Evolutionary conservation across 352 stramenopile species (phyloP).

Genomic region (Phytophthora pluvialis): DNA sequence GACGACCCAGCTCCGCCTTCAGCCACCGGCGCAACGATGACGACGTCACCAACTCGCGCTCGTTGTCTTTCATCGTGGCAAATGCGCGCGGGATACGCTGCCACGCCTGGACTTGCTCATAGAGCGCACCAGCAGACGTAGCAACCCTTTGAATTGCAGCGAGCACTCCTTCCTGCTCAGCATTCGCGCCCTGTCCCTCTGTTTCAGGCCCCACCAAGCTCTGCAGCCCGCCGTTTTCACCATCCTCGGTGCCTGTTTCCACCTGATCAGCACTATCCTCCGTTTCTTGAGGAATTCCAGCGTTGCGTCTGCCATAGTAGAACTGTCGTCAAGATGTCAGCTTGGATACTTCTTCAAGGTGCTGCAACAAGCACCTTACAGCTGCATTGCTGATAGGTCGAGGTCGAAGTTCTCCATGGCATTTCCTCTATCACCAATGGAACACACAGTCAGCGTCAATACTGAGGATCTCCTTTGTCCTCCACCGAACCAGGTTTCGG

Average conservation of each 20-base stretch:
- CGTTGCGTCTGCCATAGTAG: slow-evolving; percentile 31
- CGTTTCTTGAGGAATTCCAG: background rate
- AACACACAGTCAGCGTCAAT: slow-evolving; percentile 10
- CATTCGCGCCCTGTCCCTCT: background rate
- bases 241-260: background rate
- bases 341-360: slow-evolving; percentile 3
- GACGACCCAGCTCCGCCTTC: slow-evolving; percentile 49
- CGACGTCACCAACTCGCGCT: slow-evolving; percentile 22
- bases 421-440: slow-evolving; percentile 32
- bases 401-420: slow-evolving; percentile 31
- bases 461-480: background rate
- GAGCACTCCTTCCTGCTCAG: slow-evolving; percentile 20
- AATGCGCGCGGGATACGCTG: slow-evolving; percentile 53
- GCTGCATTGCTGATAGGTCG: slow-evolving; percentile 29
- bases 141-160: slow-evolving; percentile 35
- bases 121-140: slow-evolving; percentile 43
- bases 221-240: slow-evolving; percentile 2
- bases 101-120: slow-evolving; percentile 54
- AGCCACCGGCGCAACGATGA: slow-evolving; percentile 50
- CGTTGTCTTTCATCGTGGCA: slow-evolving; percentile 38
- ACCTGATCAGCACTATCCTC: background rate
- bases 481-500: too few relatives aligned
- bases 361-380: slow-evolving; percentile 15
- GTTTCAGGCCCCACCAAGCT: slow-evolving; percentile 31
- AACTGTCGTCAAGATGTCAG: slow-evolving; percentile 23